Evolutionary conservation across 768 basidiomycete genomes (phyloP), one percentile per base, ranked within the genome.

Genomic region (Strobilomyces confusus): DNA sequence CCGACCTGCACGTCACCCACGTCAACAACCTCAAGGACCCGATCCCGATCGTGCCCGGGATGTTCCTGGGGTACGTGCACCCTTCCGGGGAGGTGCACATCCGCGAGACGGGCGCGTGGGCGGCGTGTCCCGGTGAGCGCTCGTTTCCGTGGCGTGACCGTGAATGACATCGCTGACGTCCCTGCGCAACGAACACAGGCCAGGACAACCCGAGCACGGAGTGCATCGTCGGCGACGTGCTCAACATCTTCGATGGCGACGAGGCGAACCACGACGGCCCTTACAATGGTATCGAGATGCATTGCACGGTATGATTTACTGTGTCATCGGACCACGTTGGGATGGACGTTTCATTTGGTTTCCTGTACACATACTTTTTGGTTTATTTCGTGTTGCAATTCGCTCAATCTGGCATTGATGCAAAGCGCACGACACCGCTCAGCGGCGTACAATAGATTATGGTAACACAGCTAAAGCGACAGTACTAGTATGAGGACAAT

Each of bases 171-270:
- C 12, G n/a, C 11, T 34, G 9, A 23, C 22, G 13, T 12, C 8
- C 14, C 15, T 11, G 23, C 3, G 11, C 19, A 48, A 32, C 19
- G 1, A 50, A 52, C 50, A 51, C 47, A 81, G 81, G 84, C 2
- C 77, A 84, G 50, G 86, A 88, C 51, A 86, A 87, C 62, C 57
- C 74, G 5, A 79, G 74, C 54, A 54, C 36, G 2, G 60, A 74
- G 51, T 62, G 56, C 23, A 62, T 55, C 44, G 54, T 59, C 43
- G 56, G 60, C 51, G 53, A 54, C 22, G 61, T 62, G 38, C 61
- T 73, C 0, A 78, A 72, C 46, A 69, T 87, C 47, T 74, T 81
- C 4, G 67, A 63, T 1, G 13, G 79, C 1, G 49, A 72, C 32
- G 40, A 54, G 40, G 37, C 58, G 19, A 72, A 86, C 49, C 86